A percentile compares a stretch with the other conserved stretches of the same genome.
phyloP scores from a whole-genome alignment of 495 filamentous ascomycete genomes.

The Penicillium flavigenum region DNA sequence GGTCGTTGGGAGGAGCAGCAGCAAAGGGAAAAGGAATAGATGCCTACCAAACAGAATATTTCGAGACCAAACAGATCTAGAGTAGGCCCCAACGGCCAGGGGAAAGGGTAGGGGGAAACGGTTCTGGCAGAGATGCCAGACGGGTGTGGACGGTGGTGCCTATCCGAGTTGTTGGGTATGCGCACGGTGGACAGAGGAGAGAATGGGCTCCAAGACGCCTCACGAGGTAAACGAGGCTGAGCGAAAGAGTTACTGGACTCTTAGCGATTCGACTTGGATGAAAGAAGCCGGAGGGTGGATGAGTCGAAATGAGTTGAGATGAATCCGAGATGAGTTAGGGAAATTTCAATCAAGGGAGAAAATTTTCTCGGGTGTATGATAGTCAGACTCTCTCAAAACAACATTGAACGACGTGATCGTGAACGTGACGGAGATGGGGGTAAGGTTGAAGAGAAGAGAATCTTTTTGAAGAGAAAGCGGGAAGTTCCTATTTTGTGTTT shows the following conservation, averaged over 20 bases:
- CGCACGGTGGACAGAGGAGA: neutral
- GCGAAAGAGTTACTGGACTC: constrained; percentile 2
- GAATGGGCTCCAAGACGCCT: constrained; percentile 10
- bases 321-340: neutral
- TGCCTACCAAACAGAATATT: constrained; percentile 26
- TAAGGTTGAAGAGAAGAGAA: constrained; percentile 21
- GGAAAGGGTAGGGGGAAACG: constrained; percentile 1
- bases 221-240: constrained; percentile 7
- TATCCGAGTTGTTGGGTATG: constrained; percentile 14
- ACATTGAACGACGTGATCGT: neutral
- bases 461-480: constrained; percentile 31
- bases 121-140: constrained; percentile 35
- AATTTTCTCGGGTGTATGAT: constrained; percentile 6
- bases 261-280: constrained; percentile 9
- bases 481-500: constrained; percentile 32
- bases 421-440: neutral
- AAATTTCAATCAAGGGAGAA: constrained; percentile 21
- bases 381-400: constrained; percentile 2
- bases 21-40: neutral
- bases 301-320: constrained; percentile 11
- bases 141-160: constrained; percentile 10
- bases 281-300: constrained; percentile 11
- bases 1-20: neutral
- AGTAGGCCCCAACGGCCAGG: constrained; percentile 31
- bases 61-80: constrained; percentile 27